Percentiles rank a stretch among this genome's conserved stretches.
Conservation (phyloP, 179 eudicot genomes). For the Gypsophila paniculata region DNA sequence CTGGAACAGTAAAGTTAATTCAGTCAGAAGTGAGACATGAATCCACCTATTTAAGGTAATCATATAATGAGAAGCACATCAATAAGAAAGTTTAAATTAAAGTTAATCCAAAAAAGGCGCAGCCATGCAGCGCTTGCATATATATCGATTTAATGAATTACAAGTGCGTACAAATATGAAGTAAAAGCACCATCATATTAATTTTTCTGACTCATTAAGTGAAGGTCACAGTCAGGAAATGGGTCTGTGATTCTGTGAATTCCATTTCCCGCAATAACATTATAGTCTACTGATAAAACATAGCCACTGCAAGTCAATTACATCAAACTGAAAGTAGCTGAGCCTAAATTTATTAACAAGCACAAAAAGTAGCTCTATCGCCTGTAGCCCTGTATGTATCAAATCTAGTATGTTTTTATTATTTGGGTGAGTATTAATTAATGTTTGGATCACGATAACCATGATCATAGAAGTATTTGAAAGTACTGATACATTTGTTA, state of each 20-base stretch:
- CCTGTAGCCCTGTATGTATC: not conserved
- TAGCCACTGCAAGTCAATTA: not conserved
- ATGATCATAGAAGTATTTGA: not conserved
- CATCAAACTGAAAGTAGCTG: not conserved
- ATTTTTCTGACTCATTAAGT: not conserved
- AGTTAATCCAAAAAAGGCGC: not conserved
- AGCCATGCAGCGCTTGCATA: not conserved
- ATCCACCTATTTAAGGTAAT: not conserved
- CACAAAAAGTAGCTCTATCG: not conserved
- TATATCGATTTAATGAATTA: not conserved
- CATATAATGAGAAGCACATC: not conserved
- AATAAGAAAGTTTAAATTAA: constrained; percentile 4
- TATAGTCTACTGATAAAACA: not conserved
- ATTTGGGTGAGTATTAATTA: not conserved
- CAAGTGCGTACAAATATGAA: not conserved
- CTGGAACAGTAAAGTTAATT: constrained; percentile 26
- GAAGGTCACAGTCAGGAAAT: not conserved
- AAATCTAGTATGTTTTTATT: not conserved
- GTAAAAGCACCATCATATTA: not conserved
- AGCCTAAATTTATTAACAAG: not conserved
- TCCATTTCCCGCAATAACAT: not conserved
- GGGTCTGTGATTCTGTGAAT: not conserved
- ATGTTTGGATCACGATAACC: not conserved
- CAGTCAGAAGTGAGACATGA: not conserved
- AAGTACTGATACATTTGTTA: not conserved